Percentiles rank a stretch among this genome's conserved stretches.
Evolutionary conservation across 768 basidiomycete genomes (phyloP).

Genomic region (Hypholoma sublateritium): DNA sequence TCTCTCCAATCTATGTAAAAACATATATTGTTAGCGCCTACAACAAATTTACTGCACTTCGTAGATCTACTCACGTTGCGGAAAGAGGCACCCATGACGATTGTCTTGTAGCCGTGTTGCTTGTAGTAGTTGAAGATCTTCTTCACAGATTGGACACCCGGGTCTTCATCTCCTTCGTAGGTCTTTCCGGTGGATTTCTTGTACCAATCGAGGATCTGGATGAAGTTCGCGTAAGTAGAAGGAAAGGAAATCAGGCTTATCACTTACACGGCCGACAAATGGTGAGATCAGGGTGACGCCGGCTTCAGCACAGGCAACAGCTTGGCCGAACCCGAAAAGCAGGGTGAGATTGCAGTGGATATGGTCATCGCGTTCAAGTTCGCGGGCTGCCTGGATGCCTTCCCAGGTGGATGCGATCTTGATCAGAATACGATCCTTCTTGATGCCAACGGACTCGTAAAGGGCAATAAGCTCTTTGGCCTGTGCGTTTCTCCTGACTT

Average conservation of each 20-base stretch:
- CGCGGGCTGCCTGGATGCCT: conserved; percentile 98
- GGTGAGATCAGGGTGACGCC: conserved; percentile 98
- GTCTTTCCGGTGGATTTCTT: conserved; percentile 87
- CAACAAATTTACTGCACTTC: neutral
- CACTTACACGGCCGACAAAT: conserved; percentile 93
- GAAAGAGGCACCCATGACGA: conserved; percentile 99
- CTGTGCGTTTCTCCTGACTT: conserved; percentile 29
- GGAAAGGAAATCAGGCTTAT: conserved; percentile 12
- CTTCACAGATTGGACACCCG: conserved; percentile 94
- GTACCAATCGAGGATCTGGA: conserved; percentile 97
- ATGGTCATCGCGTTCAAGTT: conserved; percentile 87
- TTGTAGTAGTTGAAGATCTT: conserved; percentile 99
- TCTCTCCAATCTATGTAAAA: conserved; percentile 72
- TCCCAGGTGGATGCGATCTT: conserved; percentile 99
- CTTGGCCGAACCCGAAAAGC: conserved; percentile 97
- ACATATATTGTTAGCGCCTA: neutral
- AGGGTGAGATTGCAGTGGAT: conserved; percentile 99
- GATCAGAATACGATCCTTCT: conserved; percentile 94
- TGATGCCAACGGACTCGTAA: conserved; percentile 92
- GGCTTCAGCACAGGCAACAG: conserved; percentile 98
- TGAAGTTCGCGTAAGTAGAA: conserved; percentile 1
- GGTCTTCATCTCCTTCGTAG: conserved; percentile 91
- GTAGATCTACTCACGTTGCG: conserved; percentile 70
- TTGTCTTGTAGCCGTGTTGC: conserved; percentile 96
- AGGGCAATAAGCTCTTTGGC: conserved; percentile 89